Base-by-base conservation (phyloP, 164 flowering plant genomes). In the Magnolia changhungtana region DNA sequence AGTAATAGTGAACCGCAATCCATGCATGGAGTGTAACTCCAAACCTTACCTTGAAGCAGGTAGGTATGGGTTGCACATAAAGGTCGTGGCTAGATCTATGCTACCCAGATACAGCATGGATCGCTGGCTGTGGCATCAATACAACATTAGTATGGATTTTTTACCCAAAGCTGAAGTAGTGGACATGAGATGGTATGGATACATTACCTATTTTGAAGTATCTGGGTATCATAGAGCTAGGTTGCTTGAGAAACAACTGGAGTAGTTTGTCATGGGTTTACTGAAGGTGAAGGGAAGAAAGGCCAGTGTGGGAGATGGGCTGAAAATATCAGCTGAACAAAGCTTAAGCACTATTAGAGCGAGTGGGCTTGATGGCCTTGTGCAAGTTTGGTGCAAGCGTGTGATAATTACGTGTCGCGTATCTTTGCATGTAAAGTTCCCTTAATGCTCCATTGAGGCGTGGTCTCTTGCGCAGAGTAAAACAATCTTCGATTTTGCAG, bases 401-500 rank as follows among this genome's bases (percentile, higher is more conserved):
- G 58, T 63, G 58, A 51, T 77, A 72, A 77, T 51, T 72, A 24
- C 69, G 59, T 63, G 51, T 72, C 73, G 50, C 76, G 45, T 37
- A 70, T 78, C 61, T 72, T 63, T 55, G 13, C 61, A 10, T 55
- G 61, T 55, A 16, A 55, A 55, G 18, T 55, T 55, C 61, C 16
- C 61, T 80, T 49, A 37, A 73, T 70, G 67, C 73, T 63, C 72
- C 82, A 61, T 71, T 76, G 78, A 73, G 78, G 71, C 75, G 79
- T 81, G 65, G 76, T 79, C 59, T 69, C 78, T 76, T 83, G 78
- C 74, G 82, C 82, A 68, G 83, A 82, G 85, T 89, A 83, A 87
- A 87, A 79, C 74, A 78, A 88, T 83, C 77, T 86, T 89, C 83
- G 69, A 87, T 90, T 88, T 89, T 92, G 91, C 94, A 92, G 98